Percentiles rank a stretch among this genome's conserved stretches.
Conservation (phyloP, 164 flowering plant species). For the Akebia trifoliata region DNA sequence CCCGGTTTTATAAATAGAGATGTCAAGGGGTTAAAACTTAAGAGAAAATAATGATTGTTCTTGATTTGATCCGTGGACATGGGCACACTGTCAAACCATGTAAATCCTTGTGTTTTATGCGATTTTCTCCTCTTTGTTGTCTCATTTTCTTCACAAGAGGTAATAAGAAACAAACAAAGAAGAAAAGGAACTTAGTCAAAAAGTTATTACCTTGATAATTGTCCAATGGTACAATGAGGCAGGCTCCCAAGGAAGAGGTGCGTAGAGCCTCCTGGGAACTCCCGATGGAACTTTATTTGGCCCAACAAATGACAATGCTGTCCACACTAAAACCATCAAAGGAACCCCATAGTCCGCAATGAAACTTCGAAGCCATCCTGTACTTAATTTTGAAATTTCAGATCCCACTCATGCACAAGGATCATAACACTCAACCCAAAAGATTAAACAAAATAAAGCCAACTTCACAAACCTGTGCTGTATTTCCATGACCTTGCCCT, state of each 20-base stretch:
- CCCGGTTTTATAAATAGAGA: no score
- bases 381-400: slow-evolving; percentile 3
- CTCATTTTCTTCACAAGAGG: no score
- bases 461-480: slow-evolving; percentile 41
- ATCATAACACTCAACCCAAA: neutral
- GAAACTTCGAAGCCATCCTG: slow-evolving; percentile 44
- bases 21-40: no score
- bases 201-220: slow-evolving; percentile 31
- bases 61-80: no score
- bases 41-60: no score
- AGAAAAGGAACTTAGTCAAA: no score
- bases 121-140: no score
- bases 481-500: slow-evolving; percentile 58
- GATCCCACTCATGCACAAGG: neutral
- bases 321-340: slow-evolving; percentile 45
- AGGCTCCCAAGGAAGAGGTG: slow-evolving; percentile 44
- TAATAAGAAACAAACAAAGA: no score
- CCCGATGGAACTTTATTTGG: slow-evolving; percentile 41
- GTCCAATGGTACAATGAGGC: slow-evolving; percentile 42
- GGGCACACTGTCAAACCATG: no score
- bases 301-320: slow-evolving; percentile 40
- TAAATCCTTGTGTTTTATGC: no score
- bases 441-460: neutral
- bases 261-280: slow-evolving; percentile 49
- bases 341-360: slow-evolving; percentile 60